These are phyloP conservation scores for Sphaerulina populicola DNA, from an alignment of 2,329 filamentous ascomycete genomes.

Conservation along the genomic window DNA sequence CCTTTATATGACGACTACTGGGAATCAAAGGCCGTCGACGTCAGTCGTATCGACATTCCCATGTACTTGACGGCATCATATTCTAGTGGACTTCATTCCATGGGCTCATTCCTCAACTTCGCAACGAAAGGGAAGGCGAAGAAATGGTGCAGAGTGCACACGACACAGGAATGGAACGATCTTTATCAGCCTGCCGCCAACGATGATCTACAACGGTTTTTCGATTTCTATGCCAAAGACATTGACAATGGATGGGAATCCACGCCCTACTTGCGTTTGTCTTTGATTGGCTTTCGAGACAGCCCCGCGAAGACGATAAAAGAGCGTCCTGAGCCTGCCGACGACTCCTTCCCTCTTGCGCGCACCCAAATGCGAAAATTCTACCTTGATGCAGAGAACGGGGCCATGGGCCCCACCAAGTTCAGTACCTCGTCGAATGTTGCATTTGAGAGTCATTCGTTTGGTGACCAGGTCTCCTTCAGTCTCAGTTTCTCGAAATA, in stretches of 20 bases:
- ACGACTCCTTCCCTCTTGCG: no score
- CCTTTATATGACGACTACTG: conserved; percentile 16
- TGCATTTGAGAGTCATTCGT: no score
- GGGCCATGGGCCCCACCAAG: no score
- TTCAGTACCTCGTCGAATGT: no score
- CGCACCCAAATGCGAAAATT: no score
- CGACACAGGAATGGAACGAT: conserved; percentile 43
- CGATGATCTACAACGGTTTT: conserved; percentile 38
- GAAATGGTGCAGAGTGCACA: conserved; percentile 41
- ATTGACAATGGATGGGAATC: conserved; percentile 43
- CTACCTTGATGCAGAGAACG: no score
- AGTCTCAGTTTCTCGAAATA: no score
- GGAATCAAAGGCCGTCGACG: background rate
- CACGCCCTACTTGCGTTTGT: conserved; percentile 40
- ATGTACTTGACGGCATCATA: conserved; percentile 15
- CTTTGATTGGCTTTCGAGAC: conserved; percentile 11
- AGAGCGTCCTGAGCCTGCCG: conserved; percentile 8
- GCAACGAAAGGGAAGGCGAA: conserved; percentile 31
- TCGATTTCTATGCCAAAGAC: conserved; percentile 41
- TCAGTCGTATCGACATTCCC: background rate
- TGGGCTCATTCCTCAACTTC: conserved; percentile 30
- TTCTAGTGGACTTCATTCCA: conserved; percentile 14
- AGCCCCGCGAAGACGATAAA: conserved; percentile 1
- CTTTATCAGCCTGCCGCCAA: conserved; percentile 28
- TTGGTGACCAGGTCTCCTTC: no score